phyloP scores from a whole-genome alignment of 1,284 basidiomycete genomes.

The Coniferiporia sulphurascens region DNA sequence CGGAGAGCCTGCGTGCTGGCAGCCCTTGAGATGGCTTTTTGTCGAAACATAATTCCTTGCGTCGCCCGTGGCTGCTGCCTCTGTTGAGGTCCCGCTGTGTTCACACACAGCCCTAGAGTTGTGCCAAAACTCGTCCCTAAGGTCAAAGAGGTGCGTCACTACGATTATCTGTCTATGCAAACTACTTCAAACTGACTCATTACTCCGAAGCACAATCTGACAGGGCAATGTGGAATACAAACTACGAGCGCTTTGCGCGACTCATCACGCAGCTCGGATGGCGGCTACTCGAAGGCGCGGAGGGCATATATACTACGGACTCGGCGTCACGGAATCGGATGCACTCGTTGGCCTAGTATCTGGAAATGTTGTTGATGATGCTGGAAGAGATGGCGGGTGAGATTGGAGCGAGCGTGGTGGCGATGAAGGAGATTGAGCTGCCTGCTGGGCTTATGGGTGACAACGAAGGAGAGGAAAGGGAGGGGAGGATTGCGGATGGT shows the following conservation, averaged over 20 bases:
- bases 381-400: slow-evolving; percentile 90
- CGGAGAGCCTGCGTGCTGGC: slow-evolving; percentile 69
- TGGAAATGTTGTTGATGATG: slow-evolving; percentile 77
- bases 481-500: slow-evolving; percentile 8
- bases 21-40: slow-evolving; percentile 77
- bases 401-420: slow-evolving; percentile 83
- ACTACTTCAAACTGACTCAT: too few relatives aligned
- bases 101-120: slow-evolving; percentile 18
- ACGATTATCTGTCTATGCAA: too few relatives aligned
- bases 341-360: slow-evolving; percentile 81
- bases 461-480: not conserved
- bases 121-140: slow-evolving; percentile 68
- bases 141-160: slow-evolving; percentile 49
- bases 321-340: slow-evolving; percentile 86
- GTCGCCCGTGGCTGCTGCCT: slow-evolving; percentile 22
- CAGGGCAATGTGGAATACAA: slow-evolving; percentile 86
- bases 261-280: slow-evolving; percentile 94
- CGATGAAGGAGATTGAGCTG: slow-evolving; percentile 82
- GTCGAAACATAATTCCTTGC: slow-evolving; percentile 42
- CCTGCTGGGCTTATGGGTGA: slow-evolving; percentile 30
- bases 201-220: not conserved
- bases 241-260: slow-evolving; percentile 69
- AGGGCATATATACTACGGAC: slow-evolving; percentile 89
- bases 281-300: slow-evolving; percentile 88
- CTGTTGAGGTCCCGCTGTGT: not conserved